Evolutionary conservation across 2,329 filamentous ascomycete species (phyloP).

Genomic region (Trichothecium sympodiale): DNA sequence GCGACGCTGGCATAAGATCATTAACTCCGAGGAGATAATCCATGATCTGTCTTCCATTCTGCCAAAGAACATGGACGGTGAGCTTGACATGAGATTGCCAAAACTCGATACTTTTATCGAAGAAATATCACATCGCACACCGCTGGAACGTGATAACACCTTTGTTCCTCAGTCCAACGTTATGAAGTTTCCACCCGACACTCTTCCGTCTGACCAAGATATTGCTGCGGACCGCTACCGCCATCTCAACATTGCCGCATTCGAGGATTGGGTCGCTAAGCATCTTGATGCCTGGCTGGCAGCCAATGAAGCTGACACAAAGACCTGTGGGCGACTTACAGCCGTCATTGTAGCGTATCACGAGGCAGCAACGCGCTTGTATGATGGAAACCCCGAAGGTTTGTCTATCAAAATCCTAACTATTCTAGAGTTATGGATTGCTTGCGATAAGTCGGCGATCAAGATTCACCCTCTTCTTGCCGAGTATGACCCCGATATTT

Average conservation of each 20-base stretch:
- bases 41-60: too few species aligned
- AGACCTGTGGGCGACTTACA: constrained; percentile 17
- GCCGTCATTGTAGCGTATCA: constrained; percentile 23
- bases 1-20: too few species aligned
- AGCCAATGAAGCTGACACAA: constrained; percentile 6
- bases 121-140: too few species aligned
- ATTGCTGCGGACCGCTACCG: too few species aligned
- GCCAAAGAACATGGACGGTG: too few species aligned
- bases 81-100: too few species aligned
- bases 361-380: constrained; percentile 13
- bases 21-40: too few species aligned
- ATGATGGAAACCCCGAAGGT: constrained; percentile 28
- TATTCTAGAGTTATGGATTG: constrained; percentile 45
- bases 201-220: too few species aligned
- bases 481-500: constrained; percentile 34
- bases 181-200: too few species aligned
- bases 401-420: constrained; percentile 44
- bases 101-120: too few species aligned
- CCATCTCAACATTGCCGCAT: constrained; percentile 16
- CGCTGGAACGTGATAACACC: too few species aligned
- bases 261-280: constrained; percentile 38
- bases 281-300: constrained; percentile 26
- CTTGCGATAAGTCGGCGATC: constrained; percentile 36
- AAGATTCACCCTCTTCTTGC: constrained; percentile 25
- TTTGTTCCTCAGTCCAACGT: too few species aligned